Evolutionary conservation across 2,329 filamentous ascomycete genomes (phyloP).

Genomic region (Proliferodiscus dingleyae): DNA sequence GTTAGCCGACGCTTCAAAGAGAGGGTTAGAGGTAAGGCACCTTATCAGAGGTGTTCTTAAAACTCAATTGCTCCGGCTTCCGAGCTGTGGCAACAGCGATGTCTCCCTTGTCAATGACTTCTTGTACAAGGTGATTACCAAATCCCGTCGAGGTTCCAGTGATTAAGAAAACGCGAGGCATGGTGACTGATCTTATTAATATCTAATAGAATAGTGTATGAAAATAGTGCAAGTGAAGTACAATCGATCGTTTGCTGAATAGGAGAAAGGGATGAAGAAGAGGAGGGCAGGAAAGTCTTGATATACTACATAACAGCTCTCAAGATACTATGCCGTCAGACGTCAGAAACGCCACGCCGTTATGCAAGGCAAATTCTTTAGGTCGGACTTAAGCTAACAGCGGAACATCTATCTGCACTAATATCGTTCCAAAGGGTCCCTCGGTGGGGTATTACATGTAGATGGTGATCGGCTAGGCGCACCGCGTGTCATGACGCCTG

Average conservation of each 20-base stretch:
- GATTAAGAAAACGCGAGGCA: constrained; percentile 40
- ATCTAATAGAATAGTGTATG: not conserved
- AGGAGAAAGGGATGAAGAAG: constrained; percentile 3
- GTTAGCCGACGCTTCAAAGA: too few species aligned
- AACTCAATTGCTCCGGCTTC: constrained; percentile 32
- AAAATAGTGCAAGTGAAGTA: too few species aligned
- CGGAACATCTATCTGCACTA: too few species aligned
- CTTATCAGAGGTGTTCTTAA: constrained; percentile 32
- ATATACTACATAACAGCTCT: not conserved
- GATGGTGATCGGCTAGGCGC: too few species aligned
- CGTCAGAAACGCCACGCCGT: not conserved
- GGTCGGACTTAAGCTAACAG: constrained; percentile 4
- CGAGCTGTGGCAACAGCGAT: constrained; percentile 43
- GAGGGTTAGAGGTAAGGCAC: constrained; percentile 11
- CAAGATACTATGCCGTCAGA: not conserved
- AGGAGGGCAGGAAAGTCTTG: not conserved
- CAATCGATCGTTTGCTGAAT: not conserved
- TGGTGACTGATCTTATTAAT: constrained; percentile 8
- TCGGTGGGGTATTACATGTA: too few species aligned
- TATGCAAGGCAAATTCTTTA: not conserved
- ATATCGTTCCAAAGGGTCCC: too few species aligned
- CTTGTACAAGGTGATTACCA: constrained; percentile 37
- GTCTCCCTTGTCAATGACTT: constrained; percentile 38
- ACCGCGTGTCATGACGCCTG: too few species aligned
- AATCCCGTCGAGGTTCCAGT: constrained; percentile 47